Evolutionary conservation across 2,329 filamentous ascomycete genomes (phyloP).

Genomic region (Apiospora rasikravindrae): DNA sequence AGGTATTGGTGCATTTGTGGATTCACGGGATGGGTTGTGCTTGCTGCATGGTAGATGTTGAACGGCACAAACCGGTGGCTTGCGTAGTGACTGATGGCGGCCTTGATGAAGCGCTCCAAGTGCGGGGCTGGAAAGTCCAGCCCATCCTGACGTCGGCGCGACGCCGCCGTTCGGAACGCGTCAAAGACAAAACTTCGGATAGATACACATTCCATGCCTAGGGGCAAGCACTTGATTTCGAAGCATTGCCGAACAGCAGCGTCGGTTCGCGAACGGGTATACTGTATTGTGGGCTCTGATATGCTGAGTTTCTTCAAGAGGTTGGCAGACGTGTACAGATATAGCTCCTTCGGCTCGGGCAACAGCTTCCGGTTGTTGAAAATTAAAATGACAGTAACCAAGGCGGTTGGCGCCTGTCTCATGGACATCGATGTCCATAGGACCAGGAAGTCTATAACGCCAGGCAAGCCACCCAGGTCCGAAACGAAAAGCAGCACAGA

Average conservation of each 20-base stretch:
- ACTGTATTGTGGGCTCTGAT: slow-evolving; percentile 1
- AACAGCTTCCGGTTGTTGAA: background rate
- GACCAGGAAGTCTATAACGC: slow-evolving; percentile 1
- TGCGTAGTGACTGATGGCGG: slow-evolving; percentile 1
- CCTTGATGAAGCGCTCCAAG: background rate
- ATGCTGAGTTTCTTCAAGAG: background rate
- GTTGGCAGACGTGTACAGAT: slow-evolving; percentile 5
- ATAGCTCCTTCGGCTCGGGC: slow-evolving; percentile 4
- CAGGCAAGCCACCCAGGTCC: background rate
- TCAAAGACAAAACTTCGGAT: slow-evolving; percentile 1
- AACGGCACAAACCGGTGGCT: slow-evolving; percentile 1
- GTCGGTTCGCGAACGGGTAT: background rate
- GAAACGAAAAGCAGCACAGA: slow-evolving; percentile 4
- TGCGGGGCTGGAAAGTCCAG: slow-evolving; percentile 3
- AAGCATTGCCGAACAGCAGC: slow-evolving; percentile 3
- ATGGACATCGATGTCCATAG: slow-evolving; percentile 2
- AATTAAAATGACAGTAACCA: background rate
- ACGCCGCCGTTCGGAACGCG: background rate
- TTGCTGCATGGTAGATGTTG: background rate
- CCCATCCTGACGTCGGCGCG: background rate
- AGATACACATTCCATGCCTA: background rate
- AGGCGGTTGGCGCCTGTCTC: background rate
- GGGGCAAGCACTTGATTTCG: background rate
- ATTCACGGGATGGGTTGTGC: background rate
- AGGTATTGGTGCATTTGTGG: background rate